A percentile compares a stretch with the other conserved stretches of the same genome.
These are phyloP conservation scores for Calvatia gigantea DNA, from an alignment of 768 basidiomycete species.

Conservation along the genomic window DNA sequence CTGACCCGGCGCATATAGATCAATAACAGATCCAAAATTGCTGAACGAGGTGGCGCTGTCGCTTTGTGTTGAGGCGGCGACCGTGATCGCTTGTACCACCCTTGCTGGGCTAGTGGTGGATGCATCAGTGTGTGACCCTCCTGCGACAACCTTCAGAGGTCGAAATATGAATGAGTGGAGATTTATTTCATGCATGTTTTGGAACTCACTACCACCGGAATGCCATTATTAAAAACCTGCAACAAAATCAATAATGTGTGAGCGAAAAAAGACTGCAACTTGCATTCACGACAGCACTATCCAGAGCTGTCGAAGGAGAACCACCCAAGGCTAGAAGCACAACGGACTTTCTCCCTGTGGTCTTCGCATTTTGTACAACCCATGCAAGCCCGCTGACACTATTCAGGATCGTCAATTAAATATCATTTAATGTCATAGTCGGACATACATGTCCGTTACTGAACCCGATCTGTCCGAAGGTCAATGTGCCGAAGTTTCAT, in stretches of 20 bases:
- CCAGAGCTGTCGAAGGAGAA: neutral
- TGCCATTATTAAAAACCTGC: neutral
- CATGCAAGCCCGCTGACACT: neutral
- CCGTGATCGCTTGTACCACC: conserved; percentile 12
- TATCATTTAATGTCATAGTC: neutral
- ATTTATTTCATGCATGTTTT: neutral
- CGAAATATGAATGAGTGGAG: neutral
- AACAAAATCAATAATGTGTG: neutral
- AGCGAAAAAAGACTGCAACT: neutral
- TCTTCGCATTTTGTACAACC: neutral
- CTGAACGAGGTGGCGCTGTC: conserved; percentile 12
- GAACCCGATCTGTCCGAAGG: neutral
- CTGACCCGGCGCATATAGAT: conserved; percentile 16
- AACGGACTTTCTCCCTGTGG: neutral
- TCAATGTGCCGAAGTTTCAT: neutral
- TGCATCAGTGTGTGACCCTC: conserved; percentile 12
- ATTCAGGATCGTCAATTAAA: neutral
- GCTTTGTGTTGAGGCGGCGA: conserved; percentile 12
- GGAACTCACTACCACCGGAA: neutral
- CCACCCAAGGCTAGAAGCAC: neutral
- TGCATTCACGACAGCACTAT: neutral
- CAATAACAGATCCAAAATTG: conserved; percentile 13
- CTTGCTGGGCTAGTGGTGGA: conserved; percentile 13
- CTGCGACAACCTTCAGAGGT: neutral
- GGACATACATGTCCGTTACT: neutral